These are phyloP conservation scores for Nemophila menziesii DNA, from an alignment of 257 asterid genomes.

Conservation along the genomic window DNA sequence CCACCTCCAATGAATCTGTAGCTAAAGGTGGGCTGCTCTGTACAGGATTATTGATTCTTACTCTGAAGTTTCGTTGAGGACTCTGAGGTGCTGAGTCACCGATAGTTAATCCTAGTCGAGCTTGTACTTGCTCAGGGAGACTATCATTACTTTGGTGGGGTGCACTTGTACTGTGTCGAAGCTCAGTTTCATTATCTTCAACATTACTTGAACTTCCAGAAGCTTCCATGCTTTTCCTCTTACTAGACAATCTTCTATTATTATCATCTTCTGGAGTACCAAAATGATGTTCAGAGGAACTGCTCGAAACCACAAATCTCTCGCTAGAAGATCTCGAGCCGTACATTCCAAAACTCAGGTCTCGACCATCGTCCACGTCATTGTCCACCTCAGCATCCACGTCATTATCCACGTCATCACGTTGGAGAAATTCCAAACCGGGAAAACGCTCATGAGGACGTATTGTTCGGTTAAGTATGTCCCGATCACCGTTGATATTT, in stretches of 20 bases:
- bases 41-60: too few relatives aligned
- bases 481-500: too few relatives aligned
- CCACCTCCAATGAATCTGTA: slow-evolving; percentile 20
- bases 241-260: slow-evolving; percentile 49
- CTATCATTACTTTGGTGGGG: slow-evolving; percentile 20
- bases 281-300: slow-evolving; percentile 31
- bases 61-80: too few relatives aligned
- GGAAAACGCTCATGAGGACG: slow-evolving; percentile 41
- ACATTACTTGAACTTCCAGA: slow-evolving; percentile 42
- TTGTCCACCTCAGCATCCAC: too few relatives aligned
- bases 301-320: slow-evolving; percentile 23
- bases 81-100: slow-evolving; percentile 35
- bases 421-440: slow-evolving; percentile 19
- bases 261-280: slow-evolving; percentile 31
- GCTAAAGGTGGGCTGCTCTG: too few relatives aligned
- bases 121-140: slow-evolving; percentile 34
- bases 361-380: too few relatives aligned
- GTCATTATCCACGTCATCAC: slow-evolving; percentile 39
- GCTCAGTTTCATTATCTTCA: slow-evolving; percentile 39
- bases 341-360: slow-evolving; percentile 38
- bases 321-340: slow-evolving; percentile 28
- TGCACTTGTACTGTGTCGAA: slow-evolving; percentile 32
- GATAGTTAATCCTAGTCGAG: slow-evolving; percentile 52
- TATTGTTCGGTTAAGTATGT: too few relatives aligned
- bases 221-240: slow-evolving; percentile 72